These are phyloP conservation scores for Kodamaea anthophila DNA, from an alignment of 1,139 yeast genomes.

Conservation along the genomic window DNA sequence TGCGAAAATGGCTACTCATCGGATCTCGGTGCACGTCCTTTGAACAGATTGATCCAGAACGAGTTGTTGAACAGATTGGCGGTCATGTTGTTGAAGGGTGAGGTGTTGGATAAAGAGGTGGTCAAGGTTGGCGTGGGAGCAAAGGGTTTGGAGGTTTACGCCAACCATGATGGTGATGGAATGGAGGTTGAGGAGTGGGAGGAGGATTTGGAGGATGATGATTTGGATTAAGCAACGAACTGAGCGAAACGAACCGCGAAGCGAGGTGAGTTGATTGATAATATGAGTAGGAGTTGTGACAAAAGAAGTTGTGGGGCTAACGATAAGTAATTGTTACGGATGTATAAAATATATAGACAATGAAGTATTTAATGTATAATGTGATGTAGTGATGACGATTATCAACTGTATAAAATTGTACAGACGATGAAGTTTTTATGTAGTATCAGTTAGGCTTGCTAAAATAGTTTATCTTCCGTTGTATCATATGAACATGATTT, in stretches of 20 bases:
- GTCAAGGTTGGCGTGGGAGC: slow-evolving; percentile 61
- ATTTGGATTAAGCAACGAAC: slow-evolving; percentile 5
- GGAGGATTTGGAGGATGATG: slow-evolving; percentile 51
- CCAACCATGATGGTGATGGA: slow-evolving; percentile 74
- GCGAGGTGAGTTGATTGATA: neutral
- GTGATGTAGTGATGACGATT: too few relatives aligned
- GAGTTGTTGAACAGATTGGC: slow-evolving; percentile 87
- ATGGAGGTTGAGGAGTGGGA: slow-evolving; percentile 55
- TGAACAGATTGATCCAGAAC: slow-evolving; percentile 86
- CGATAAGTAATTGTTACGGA: neutral
- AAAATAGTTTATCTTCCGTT: too few relatives aligned
- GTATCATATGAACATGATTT: too few relatives aligned
- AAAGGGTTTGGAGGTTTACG: slow-evolving; percentile 67
- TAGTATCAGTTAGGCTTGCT: too few relatives aligned
- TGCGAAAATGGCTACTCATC: slow-evolving; percentile 83
- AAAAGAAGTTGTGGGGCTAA: too few relatives aligned
- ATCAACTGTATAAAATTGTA: too few relatives aligned
- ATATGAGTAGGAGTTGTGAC: neutral
- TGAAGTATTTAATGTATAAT: too few relatives aligned
- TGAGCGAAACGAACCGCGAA: neutral
- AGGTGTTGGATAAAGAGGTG: slow-evolving; percentile 78
- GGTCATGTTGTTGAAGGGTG: slow-evolving; percentile 78
- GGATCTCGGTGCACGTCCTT: slow-evolving; percentile 95
- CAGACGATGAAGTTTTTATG: too few relatives aligned
- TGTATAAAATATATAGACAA: too few relatives aligned